Conservation (phyloP, 257 asterid genomes). For the Avicennia marina region DNA sequence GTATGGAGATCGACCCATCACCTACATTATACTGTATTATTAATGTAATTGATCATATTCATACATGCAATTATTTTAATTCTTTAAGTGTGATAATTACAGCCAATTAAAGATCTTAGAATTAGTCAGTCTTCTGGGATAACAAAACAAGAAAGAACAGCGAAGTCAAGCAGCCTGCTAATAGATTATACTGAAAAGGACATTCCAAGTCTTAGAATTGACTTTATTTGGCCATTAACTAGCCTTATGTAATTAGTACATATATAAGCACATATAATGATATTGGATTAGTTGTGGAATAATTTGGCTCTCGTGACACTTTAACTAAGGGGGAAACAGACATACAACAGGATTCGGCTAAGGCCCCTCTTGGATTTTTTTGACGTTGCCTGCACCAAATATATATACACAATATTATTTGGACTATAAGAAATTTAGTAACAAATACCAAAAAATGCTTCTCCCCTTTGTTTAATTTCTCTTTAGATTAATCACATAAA, state of each 20-base stretch:
- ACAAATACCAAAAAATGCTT: background rate
- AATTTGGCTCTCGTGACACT: slow-evolving; percentile 1
- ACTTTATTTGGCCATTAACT: slow-evolving; percentile 8
- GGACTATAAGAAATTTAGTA: background rate
- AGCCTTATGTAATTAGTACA: background rate
- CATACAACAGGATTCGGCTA: background rate
- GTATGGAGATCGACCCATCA: no score
- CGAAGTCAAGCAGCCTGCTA: slow-evolving; percentile 4
- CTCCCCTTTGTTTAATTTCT: background rate
- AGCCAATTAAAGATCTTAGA: background rate
- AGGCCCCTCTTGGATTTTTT: background rate
- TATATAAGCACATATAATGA: no score
- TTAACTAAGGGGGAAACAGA: slow-evolving; percentile 10
- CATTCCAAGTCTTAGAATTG: slow-evolving; percentile 10
- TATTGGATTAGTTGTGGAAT: background rate
- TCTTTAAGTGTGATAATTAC: no score
- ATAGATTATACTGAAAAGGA: slow-evolving; percentile 17
- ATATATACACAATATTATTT: background rate
- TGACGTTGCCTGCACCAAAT: slow-evolving; percentile 20
- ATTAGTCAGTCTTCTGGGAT: no score
- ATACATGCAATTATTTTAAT: no score
- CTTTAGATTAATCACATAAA: background rate
- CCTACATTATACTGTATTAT: no score
- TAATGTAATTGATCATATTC: no score
- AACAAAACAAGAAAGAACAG: background rate